A percentile compares a stretch with the other conserved stretches of the same genome.
Conservation (phyloP, 345 rosid species). For the Populus simonii region DNA sequence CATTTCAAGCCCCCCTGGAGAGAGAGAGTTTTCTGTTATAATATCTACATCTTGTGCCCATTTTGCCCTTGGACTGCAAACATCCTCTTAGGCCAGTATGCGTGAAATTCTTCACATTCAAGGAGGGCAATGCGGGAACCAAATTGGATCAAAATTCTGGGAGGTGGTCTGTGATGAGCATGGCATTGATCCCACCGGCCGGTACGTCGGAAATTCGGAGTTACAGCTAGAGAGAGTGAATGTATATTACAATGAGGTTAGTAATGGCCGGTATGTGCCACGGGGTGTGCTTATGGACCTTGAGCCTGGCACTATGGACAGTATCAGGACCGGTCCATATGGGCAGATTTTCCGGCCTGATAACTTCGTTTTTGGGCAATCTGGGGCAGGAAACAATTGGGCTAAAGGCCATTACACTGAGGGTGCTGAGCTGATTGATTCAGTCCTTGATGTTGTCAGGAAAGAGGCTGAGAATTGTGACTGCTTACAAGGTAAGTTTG, state of each 20-base stretch:
- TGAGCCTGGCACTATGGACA: constrained; percentile 41
- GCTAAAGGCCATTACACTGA: constrained; percentile 39
- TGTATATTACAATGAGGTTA: constrained; percentile 36
- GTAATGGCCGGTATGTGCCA: constrained; percentile 25
- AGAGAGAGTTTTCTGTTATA: too few relatives aligned
- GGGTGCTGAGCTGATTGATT: constrained; percentile 40
- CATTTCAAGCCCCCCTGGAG: background rate
- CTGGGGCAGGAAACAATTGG: constrained; percentile 38
- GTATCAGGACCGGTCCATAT: constrained; percentile 22
- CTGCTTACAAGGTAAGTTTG: constrained; percentile 31
- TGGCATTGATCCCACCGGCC: constrained; percentile 33
- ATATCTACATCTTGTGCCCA: background rate
- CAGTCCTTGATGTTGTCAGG: constrained; percentile 35
- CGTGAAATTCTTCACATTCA: constrained; percentile 42
- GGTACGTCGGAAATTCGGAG: constrained; percentile 12
- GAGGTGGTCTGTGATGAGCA: constrained; percentile 40
- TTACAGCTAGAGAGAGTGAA: constrained; percentile 30
- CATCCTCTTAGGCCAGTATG: constrained; percentile 13
- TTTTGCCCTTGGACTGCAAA: background rate
- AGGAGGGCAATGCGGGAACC: constrained; percentile 42
- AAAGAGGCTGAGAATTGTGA: constrained; percentile 40
- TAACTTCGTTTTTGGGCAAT: constrained; percentile 34
- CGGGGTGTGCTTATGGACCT: constrained; percentile 42
- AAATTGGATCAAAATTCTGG: constrained; percentile 39
- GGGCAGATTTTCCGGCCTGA: constrained; percentile 28